A percentile compares a stretch with the other conserved stretches of the same genome.
These are phyloP conservation scores for Rhynchospora tenuis DNA, from an alignment of 176 grass and related monocot species.

Conservation along the genomic window DNA sequence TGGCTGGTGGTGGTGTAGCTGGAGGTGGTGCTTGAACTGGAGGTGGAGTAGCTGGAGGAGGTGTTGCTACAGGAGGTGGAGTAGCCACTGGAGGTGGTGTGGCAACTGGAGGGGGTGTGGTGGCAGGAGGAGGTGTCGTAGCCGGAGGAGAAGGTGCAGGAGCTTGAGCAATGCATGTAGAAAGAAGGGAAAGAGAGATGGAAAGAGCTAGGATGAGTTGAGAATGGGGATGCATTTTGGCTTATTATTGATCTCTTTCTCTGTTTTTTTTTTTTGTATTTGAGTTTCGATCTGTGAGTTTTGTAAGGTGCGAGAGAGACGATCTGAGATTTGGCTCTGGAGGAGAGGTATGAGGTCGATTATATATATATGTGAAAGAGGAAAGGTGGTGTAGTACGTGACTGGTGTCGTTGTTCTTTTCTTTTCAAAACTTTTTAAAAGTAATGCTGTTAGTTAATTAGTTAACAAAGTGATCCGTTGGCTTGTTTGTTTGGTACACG, in stretches of 20 bases:
- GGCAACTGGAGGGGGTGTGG: conserved; percentile 18
- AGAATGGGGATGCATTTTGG: conserved; percentile 17
- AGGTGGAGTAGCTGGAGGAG: conserved; percentile 15
- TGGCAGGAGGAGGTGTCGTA: conserved; percentile 14
- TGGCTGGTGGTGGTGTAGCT: not conserved
- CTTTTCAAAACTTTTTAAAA: not conserved
- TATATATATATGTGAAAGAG: not conserved
- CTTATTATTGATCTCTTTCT: not conserved
- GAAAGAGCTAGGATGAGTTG: conserved; percentile 21
- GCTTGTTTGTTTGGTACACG: not conserved
- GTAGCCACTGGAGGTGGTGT: conserved; percentile 26
- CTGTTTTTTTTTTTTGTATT: not conserved
- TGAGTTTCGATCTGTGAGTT: not conserved
- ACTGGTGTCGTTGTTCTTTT: not conserved
- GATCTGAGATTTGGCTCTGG: not conserved
- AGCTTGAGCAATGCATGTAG: conserved; percentile 28
- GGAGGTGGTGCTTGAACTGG: conserved; percentile 20
- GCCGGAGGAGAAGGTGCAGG: conserved; percentile 13
- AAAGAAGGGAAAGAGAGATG: conserved; percentile 27
- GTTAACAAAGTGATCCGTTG: not conserved
- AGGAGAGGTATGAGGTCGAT: not conserved
- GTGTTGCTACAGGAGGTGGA: conserved; percentile 9
- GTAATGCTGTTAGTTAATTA: not conserved
- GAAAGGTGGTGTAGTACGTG: not conserved
- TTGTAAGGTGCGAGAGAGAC: not conserved